These are phyloP conservation scores for Boletellus emodensis DNA, from an alignment of 768 basidiomycete species.

Conservation along the genomic window DNA sequence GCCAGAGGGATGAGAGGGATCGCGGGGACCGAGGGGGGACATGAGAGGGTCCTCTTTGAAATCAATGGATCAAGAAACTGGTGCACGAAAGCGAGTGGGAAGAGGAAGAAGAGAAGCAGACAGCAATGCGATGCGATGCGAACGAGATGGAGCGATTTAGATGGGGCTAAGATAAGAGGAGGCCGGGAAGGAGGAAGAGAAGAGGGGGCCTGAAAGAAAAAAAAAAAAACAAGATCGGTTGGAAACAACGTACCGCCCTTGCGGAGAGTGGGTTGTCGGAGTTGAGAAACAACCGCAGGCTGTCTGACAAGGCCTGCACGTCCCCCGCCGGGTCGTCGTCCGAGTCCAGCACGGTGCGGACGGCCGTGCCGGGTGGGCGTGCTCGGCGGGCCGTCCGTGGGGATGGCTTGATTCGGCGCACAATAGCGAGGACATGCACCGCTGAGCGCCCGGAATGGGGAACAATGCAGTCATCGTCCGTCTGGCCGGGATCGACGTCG, in stretches of 20 bases:
- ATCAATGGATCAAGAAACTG: constrained; percentile 26
- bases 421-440: constrained; percentile 25
- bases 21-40: constrained; percentile 43
- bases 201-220: constrained; percentile 21
- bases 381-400: not conserved
- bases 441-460: constrained; percentile 21
- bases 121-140: constrained; percentile 34
- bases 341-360: not conserved
- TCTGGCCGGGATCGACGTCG: constrained; percentile 17
- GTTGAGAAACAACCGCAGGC: constrained; percentile 25
- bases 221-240: constrained; percentile 27
- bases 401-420: constrained; percentile 20
- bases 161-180: constrained; percentile 30
- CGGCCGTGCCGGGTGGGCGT: not conserved
- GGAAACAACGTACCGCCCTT: constrained; percentile 25
- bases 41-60: constrained; percentile 30
- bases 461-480: constrained; percentile 22
- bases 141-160: constrained; percentile 31
- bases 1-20: constrained; percentile 36
- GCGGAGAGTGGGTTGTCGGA: constrained; percentile 33
- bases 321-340: not conserved
- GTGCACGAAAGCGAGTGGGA: constrained; percentile 29
- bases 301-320: constrained; percentile 16
- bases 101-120: constrained; percentile 16
- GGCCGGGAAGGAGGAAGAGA: constrained; percentile 6